phyloP scores from a whole-genome alignment of 1,284 basidiomycete species.

The Hemileia vastatrix region DNA sequence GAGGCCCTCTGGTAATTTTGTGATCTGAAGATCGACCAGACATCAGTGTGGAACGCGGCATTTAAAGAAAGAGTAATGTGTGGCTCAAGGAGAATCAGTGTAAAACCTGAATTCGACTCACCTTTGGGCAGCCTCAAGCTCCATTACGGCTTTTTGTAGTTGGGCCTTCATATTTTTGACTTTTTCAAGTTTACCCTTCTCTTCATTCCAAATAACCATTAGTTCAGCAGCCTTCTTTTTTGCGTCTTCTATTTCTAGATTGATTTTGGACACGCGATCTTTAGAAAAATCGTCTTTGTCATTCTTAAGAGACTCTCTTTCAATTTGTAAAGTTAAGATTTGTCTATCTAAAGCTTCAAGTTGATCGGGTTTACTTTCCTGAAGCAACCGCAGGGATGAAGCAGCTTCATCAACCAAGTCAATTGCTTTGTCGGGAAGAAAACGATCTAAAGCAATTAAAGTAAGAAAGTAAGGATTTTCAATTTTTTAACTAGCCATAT shows the following conservation, averaged over 20 bases:
- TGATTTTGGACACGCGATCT: slow-evolving; percentile 60
- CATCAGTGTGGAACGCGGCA: not conserved
- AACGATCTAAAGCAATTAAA: slow-evolving; percentile 52
- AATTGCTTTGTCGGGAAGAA: slow-evolving; percentile 65
- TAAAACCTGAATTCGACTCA: slow-evolving; percentile 60
- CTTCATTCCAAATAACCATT: slow-evolving; percentile 63
- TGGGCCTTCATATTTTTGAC: slow-evolving; percentile 62
- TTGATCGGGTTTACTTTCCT: slow-evolving; percentile 79
- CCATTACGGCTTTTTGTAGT: slow-evolving; percentile 46
- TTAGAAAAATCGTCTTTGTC: slow-evolving; percentile 73
- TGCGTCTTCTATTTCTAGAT: slow-evolving; percentile 55
- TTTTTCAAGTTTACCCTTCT: slow-evolving; percentile 63
- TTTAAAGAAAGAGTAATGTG: no score
- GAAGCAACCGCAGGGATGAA: slow-evolving; percentile 73
- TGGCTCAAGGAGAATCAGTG: not conserved
- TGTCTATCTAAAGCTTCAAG: slow-evolving; percentile 72
- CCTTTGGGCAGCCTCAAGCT: slow-evolving; percentile 77
- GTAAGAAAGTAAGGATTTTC: not conserved
- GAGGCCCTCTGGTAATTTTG: slow-evolving; percentile 55
- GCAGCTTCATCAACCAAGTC: slow-evolving; percentile 85
- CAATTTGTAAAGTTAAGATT: slow-evolving; percentile 78
- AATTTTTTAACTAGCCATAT: not conserved
- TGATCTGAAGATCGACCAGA: not conserved
- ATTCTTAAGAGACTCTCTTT: slow-evolving; percentile 77
- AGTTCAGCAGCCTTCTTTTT: slow-evolving; percentile 57